Evolutionary conservation across 2,329 filamentous ascomycete genomes (phyloP), one percentile per base, ranked within the genome.

Genomic region (Phyllachora maydis): DNA sequence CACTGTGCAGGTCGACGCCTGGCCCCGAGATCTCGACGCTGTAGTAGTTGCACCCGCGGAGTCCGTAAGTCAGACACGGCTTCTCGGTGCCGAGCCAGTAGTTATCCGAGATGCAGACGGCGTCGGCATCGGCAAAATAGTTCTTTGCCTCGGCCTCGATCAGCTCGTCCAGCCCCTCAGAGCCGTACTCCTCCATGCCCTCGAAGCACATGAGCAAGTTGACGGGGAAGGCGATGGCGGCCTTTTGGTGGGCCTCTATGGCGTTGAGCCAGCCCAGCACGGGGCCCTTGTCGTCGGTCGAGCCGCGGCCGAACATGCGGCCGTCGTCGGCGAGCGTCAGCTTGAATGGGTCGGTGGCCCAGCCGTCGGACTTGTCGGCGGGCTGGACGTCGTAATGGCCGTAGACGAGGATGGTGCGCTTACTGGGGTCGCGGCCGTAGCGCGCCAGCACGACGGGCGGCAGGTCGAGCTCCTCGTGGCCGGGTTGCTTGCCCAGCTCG

Each of bases 1-100:
- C 88, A 40, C 78, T 90, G 62, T 98, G 88, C 31, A 98, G 62
- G 47, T 98, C 88, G 35, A 85, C 78, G 19, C 73, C 88, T 8
- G 88, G 88, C 1, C 88, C 88, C 6, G 76, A 82, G 32, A 98
- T 59, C 50, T 88, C 77, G 36, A 98, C 53, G 24, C 75, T 78
- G 59, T 95, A 98, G 65, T 98, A 98, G 59, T 90, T 95, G 69
- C 79, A 90, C 25, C 88, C 88, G 35, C 88, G 77, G 32, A 98
- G 74, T 37, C 88, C 88, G 47, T 98, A 98, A 7, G 88, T 98
- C 42, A 98, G 55, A 50, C 88, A 98, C 8, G 88, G 88, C 64
- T 93, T 93, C 63, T 95, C 82, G 5, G 88, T 95, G 28, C 88
- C 88, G 19, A 98, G 71, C 88, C 88, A 98, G 69, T 98, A 98